These are phyloP conservation scores for Ettlia oleoabundans DNA, from an alignment of 139 green algal species.

Conservation along the genomic window DNA sequence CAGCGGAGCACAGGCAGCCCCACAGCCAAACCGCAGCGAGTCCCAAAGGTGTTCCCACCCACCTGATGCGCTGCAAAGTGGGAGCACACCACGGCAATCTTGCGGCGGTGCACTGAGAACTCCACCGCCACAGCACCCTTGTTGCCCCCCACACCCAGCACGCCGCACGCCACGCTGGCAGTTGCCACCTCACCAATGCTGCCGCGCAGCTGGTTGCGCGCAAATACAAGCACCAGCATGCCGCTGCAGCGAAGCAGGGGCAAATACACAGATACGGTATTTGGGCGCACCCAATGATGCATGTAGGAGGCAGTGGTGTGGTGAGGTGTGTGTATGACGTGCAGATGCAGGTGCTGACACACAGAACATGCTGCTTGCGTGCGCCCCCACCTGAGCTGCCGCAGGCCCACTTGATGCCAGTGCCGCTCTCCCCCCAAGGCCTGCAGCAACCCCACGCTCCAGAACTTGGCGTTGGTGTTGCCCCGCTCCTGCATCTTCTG, in stretches of 20 bases:
- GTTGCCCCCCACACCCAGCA: constrained; percentile 93
- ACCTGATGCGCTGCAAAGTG: constrained; percentile 96
- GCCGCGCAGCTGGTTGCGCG: constrained; percentile 39
- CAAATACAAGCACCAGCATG: constrained; percentile 81
- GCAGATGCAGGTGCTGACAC: too few relatives aligned
- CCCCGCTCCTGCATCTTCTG: constrained; percentile 68
- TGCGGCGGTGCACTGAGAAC: constrained; percentile 82
- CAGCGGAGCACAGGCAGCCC: background rate
- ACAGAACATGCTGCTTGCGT: background rate
- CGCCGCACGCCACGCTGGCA: constrained; percentile 85
- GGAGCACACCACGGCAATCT: constrained; percentile 76
- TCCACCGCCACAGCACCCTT: constrained; percentile 92
- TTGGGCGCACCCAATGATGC: too few relatives aligned
- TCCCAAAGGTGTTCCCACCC: background rate
- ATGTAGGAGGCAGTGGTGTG: too few relatives aligned
- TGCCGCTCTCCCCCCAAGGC: constrained; percentile 45
- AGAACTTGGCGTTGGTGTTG: constrained; percentile 83
- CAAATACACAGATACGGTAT: too few relatives aligned
- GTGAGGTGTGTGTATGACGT: too few relatives aligned
- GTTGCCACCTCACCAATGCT: constrained; percentile 52
- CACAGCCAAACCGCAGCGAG: background rate
- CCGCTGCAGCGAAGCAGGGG: too few relatives aligned
- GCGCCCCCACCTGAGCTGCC: constrained; percentile 76
- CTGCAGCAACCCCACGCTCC: constrained; percentile 48
- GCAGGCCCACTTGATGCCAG: constrained; percentile 71